Conservation (phyloP, 345 rosid genomes). For the Clausena lansium region DNA sequence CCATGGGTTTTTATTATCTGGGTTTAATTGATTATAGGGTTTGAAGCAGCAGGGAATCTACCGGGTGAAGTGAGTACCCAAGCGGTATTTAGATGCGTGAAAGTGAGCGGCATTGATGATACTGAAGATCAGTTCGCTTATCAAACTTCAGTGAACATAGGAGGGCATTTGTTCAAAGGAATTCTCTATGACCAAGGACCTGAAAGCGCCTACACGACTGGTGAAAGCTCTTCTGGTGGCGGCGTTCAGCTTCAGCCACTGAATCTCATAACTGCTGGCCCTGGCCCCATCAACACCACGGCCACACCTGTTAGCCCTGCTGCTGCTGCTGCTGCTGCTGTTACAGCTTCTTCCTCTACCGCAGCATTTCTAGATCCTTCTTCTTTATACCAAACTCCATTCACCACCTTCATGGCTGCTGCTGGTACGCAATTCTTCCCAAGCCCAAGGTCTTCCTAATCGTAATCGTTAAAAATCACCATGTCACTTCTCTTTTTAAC, state of each 20-base stretch:
- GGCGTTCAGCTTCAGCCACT: conserved; percentile 17
- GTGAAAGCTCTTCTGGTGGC: conserved; percentile 67
- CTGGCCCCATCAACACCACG: background rate
- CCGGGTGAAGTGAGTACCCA: conserved; percentile 68
- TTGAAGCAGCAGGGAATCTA: conserved; percentile 61
- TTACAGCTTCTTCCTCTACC: conserved; percentile 13
- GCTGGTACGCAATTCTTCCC: conserved; percentile 74
- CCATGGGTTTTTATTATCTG: no score
- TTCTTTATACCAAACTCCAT: conserved; percentile 50
- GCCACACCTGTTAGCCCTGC: conserved; percentile 16
- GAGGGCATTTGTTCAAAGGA: conserved; percentile 91
- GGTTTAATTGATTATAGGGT: conserved; percentile 40
- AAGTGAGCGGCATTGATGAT: conserved; percentile 69
- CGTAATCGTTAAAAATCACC: background rate
- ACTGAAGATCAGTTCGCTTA: conserved; percentile 77
- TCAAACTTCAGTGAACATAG: conserved; percentile 78
- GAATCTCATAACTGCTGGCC: conserved; percentile 27
- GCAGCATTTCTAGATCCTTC: conserved; percentile 51
- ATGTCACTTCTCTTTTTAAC: background rate
- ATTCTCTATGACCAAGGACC: conserved; percentile 90
- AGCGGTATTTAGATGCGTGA: conserved; percentile 75
- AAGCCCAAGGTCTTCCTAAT: conserved; percentile 37
- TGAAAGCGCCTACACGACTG: conserved; percentile 42
- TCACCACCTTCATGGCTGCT: conserved; percentile 46
- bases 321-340: conserved; percentile 17